Conservation (phyloP, 495 filamentous ascomycete species). For the Penicillium simplicissimum region DNA sequence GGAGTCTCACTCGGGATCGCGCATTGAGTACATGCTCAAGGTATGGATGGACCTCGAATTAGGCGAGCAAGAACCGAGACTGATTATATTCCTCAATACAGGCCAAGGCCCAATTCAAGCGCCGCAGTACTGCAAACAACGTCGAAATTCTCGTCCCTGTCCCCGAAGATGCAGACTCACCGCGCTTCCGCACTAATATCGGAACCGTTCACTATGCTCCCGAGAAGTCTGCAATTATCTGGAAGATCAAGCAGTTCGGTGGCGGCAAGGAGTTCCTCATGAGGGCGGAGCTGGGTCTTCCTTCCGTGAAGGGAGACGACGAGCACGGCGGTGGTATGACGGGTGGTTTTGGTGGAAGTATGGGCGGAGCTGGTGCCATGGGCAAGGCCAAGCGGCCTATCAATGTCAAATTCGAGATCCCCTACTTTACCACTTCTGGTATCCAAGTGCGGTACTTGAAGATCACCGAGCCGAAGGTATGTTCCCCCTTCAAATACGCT, state of each 20-base stretch:
- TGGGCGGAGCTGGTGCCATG: constrained; percentile 65
- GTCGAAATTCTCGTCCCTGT: constrained; percentile 98
- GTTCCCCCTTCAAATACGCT: constrained; percentile 23
- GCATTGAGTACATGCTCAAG: constrained; percentile 99
- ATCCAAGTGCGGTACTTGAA: constrained; percentile 99
- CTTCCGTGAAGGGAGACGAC: constrained; percentile 94
- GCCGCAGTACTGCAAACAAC: constrained; percentile 96
- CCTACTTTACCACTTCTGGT: constrained; percentile 97
- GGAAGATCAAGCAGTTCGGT: constrained; percentile 99
- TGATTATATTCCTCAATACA: constrained; percentile 26
- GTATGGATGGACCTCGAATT: constrained; percentile 32
- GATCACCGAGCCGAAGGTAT: constrained; percentile 98
- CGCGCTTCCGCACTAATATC: constrained; percentile 96
- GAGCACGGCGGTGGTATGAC: constrained; percentile 96
- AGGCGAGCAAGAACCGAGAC: not conserved
- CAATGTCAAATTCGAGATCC: constrained; percentile 99
- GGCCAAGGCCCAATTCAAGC: constrained; percentile 97
- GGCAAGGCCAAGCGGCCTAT: constrained; percentile 94
- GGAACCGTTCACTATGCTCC: constrained; percentile 98
- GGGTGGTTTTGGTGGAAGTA: constrained; percentile 92
- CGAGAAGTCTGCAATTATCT: constrained; percentile 95
- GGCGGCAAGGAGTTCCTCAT: constrained; percentile 98
- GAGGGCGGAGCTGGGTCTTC: constrained; percentile 95
- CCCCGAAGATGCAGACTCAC: constrained; percentile 94
- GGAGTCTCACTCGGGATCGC: constrained; percentile 87